A percentile compares a stretch with the other conserved stretches of the same genome.
Evolutionary conservation across 2,329 filamentous ascomycete genomes (phyloP).

Genomic region (Volutella citrinella): DNA sequence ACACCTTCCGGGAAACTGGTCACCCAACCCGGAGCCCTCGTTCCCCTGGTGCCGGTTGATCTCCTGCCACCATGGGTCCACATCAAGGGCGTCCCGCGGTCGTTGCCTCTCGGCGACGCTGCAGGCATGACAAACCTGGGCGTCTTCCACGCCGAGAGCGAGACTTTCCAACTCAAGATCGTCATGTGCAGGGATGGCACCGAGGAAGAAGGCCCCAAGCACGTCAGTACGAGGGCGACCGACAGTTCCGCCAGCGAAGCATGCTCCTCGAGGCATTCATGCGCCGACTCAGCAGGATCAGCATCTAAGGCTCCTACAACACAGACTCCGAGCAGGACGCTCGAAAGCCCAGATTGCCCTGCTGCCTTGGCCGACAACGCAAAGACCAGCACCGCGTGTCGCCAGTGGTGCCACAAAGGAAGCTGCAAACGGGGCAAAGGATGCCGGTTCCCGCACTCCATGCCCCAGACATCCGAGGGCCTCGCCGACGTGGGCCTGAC

Average conservation of each 20-base stretch:
- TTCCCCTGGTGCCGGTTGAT: conserved; percentile 54
- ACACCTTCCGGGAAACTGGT: conserved; percentile 18
- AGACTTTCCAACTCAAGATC: conserved; percentile 18
- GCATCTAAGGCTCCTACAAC: no score
- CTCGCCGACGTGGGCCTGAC: conserved; percentile 41
- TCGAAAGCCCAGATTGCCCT: no score
- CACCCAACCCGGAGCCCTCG: conserved; percentile 33
- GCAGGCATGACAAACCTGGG: conserved; percentile 39
- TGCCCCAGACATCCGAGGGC: conserved; percentile 41
- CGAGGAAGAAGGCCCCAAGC: background rate
- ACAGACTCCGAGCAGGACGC: no score
- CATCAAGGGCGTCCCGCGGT: conserved; percentile 41
- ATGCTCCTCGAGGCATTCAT: no score
- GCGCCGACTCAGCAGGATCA: no score
- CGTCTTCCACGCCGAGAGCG: conserved; percentile 16
- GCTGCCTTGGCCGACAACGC: no score
- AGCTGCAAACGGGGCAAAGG: conserved; percentile 42
- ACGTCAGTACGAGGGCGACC: background rate
- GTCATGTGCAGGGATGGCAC: conserved; percentile 3
- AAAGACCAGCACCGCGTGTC: conserved; percentile 23
- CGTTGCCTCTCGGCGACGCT: conserved; percentile 36
- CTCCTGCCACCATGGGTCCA: conserved; percentile 47
- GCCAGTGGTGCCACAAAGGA: conserved; percentile 48
- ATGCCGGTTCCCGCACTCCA: conserved; percentile 45
- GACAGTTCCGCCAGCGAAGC: no score